A percentile compares a stretch with the other conserved stretches of the same genome.
Evolutionary conservation across 2,329 filamentous ascomycete genomes (phyloP).

Genomic region (Claviceps sp.): DNA sequence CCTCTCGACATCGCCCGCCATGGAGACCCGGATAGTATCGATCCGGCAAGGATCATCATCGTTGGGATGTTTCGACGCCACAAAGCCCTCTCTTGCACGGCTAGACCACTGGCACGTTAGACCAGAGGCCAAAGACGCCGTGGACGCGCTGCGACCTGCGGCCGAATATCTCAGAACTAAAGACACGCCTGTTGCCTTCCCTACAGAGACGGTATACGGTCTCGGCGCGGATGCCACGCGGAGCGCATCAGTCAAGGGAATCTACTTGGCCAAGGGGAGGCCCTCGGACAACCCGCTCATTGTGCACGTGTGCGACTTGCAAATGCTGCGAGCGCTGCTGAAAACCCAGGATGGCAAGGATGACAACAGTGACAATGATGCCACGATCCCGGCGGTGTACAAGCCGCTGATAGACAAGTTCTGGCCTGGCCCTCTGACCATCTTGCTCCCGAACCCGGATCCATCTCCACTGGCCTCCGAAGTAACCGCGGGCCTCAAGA

Average conservation of each 20-base stretch:
- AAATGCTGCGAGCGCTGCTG: slow-evolving; percentile 58
- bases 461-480: slow-evolving; percentile 67
- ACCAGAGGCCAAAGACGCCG: slow-evolving; percentile 15
- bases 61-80: slow-evolving; percentile 22
- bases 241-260: slow-evolving; percentile 72
- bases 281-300: slow-evolving; percentile 94
- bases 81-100: slow-evolving; percentile 14
- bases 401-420: slow-evolving; percentile 63
- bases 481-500: slow-evolving; percentile 72
- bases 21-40: slow-evolving; percentile 28
- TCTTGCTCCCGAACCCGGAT: slow-evolving; percentile 67
- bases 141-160: slow-evolving; percentile 43
- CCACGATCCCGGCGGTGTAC: slow-evolving; percentile 61
- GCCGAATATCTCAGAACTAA: slow-evolving; percentile 51
- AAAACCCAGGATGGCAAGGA: slow-evolving; percentile 1
- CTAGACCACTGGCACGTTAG: slow-evolving; percentile 31
- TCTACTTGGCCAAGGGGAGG: slow-evolving; percentile 79
- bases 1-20: slow-evolving; percentile 10
- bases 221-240: slow-evolving; percentile 91
- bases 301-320: slow-evolving; percentile 72
- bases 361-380: slow-evolving; percentile 14
- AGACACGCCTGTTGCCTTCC: slow-evolving; percentile 78
- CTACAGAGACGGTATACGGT: slow-evolving; percentile 95
- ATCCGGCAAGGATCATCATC: slow-evolving; percentile 17
- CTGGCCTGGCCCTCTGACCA: slow-evolving; percentile 91